These are phyloP conservation scores for Fagopyrum homotropicum DNA, from an alignment of 148 eudicot genomes.

Conservation along the genomic window DNA sequence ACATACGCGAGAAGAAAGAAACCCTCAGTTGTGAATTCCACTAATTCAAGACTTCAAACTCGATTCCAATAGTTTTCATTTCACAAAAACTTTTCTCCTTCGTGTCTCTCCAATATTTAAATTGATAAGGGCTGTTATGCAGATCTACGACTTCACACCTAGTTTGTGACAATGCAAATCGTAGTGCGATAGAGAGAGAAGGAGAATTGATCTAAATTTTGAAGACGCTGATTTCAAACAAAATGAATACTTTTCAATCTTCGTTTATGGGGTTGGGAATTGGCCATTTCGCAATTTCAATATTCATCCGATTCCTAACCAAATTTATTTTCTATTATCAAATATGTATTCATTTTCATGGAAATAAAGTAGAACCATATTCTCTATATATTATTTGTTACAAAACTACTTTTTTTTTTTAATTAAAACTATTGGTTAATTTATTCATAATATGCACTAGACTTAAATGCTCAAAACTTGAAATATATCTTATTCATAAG, in stretches of 20 bases:
- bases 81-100: not conserved
- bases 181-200: not conserved
- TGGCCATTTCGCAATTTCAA: no score
- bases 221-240: not conserved
- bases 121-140: not conserved
- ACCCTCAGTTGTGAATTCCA: slow-evolving; percentile 7
- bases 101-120: not conserved
- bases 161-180: not conserved
- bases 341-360: no score
- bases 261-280: not conserved
- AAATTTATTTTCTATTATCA: no score
- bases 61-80: not conserved
- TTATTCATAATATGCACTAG: no score
- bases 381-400: no score
- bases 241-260: not conserved
- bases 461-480: no score
- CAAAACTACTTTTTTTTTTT: no score
- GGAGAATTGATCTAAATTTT: not conserved
- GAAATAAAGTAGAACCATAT: no score
- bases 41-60: not conserved
- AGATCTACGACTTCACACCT: not conserved
- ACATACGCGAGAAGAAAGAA: not conserved
- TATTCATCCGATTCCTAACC: no score
- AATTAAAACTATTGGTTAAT: no score
- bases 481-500: no score